These are phyloP conservation scores for Pulveroboletus sp. DNA, from an alignment of 768 basidiomycete species.

Conservation along the genomic window DNA sequence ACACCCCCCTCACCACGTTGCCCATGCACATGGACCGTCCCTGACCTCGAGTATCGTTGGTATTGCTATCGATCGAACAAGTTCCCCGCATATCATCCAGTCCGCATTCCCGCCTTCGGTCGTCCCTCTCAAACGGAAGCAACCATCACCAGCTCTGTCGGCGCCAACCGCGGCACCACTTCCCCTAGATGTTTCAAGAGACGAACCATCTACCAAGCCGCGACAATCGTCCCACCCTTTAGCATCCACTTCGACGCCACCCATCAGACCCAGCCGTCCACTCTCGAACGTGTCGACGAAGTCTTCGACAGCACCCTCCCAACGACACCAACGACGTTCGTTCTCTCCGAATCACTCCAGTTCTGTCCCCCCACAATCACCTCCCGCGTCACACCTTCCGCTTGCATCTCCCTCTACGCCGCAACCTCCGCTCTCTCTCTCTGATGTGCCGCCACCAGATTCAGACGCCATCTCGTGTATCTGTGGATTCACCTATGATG, in stretches of 20 bases:
- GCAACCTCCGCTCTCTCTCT: conserved; percentile 14
- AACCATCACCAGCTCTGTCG: conserved; percentile 21
- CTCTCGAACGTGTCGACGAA: conserved; percentile 13
- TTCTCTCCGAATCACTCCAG: conserved; percentile 16
- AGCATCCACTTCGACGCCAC: conserved; percentile 14
- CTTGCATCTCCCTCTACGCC: conserved; percentile 20
- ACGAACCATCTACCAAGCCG: conserved; percentile 10
- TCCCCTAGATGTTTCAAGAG: conserved; percentile 1
- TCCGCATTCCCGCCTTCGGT: conserved; percentile 24
- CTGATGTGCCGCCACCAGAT: conserved; percentile 24
- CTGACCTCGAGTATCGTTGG: conserved; percentile 23
- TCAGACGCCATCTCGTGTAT: conserved; percentile 64
- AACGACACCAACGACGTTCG: conserved; percentile 13
- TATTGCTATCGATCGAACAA: conserved; percentile 24
- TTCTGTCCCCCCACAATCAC: conserved; percentile 13
- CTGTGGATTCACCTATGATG: conserved; percentile 69
- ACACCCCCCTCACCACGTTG: conserved; percentile 23
- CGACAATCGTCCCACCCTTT: conserved; percentile 17
- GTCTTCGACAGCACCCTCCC: conserved; percentile 9
- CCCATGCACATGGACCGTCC: conserved; percentile 23
- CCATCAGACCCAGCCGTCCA: conserved; percentile 5
- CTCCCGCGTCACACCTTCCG: conserved; percentile 10
- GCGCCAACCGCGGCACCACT: conserved; percentile 7
- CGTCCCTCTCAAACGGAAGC: conserved; percentile 42
- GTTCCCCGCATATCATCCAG: conserved; percentile 18